Evolutionary conservation across 1,139 yeast species (phyloP), one percentile per base, ranked within the genome.

Genomic region (Debaryomycetaceae sp.): DNA sequence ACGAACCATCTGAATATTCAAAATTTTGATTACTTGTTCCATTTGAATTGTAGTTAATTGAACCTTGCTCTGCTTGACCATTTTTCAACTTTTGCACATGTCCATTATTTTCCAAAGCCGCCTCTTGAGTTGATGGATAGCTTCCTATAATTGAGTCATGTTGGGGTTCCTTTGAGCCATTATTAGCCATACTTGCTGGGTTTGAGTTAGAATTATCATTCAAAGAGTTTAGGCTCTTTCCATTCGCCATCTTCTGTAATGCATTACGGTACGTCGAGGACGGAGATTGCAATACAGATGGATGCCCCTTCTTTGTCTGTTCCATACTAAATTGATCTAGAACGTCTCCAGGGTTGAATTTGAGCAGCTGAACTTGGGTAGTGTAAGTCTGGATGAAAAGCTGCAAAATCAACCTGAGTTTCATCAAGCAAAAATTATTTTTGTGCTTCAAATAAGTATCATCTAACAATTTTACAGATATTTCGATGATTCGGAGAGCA

Each of bases 321-420:
- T 48, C 35, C 43, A 39, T 44, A 38, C 46, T 51, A 34, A 62
- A 55, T 37, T 55, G 53, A 24, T 52, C 54, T 1, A 65, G 61
- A 2, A 62, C 56, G 18, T 53, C 59, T 4, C 60, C 63, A 36
- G 57, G 57, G 26, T 58, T 56, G 26, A 50, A 44, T 30, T 69
- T 45, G 28, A 70, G 49, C 33, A 59, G 67, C 40, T 56, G 70
- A 7, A 77, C 71, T 53, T 79, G 84, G 29, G 74, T 70, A 2
- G 77, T 72, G 53, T 80, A 81, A 0, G 85, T 80, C 49, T 79
- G 84, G 18, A 78, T 67, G 47, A 80, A 81, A 33, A 81, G 58
- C 24, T 78, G 78, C 28, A 81, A 58, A 33, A 81, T 79, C 38
- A 80, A 65, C 40, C 77, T 65, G 45, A 77, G 67, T 52, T 80